Evolutionary conservation across 192 early-diverging fungal genomes (phyloP).

Genomic region (Pilaira anomala): DNA sequence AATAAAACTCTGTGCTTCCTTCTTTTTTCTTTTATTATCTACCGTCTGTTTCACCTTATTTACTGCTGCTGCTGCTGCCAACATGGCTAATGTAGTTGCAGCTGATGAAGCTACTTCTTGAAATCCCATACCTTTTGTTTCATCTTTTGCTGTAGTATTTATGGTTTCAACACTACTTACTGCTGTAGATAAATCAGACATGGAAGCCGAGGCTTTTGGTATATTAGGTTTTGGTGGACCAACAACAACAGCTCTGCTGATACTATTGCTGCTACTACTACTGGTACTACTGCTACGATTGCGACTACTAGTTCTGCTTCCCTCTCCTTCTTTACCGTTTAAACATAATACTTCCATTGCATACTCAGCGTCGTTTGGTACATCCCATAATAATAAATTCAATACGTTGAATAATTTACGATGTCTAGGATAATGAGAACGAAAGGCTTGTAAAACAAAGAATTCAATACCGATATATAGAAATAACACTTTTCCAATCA

Average conservation of each 20-base stretch:
- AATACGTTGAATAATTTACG: slow-evolving; percentile 44
- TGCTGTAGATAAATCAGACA: background rate
- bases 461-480: slow-evolving; percentile 42
- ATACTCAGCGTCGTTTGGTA: slow-evolving; percentile 49
- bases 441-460: slow-evolving; percentile 43
- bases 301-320: no score
- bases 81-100: slow-evolving; percentile 1
- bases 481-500: slow-evolving; percentile 13
- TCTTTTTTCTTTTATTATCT: background rate
- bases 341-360: slow-evolving; percentile 44
- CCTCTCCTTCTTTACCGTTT: slow-evolving; percentile 16
- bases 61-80: slow-evolving; percentile 4
- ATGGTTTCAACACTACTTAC: no score
- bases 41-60: slow-evolving; percentile 7
- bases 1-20: background rate
- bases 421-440: slow-evolving; percentile 46
- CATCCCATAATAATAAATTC: slow-evolving; percentile 48
- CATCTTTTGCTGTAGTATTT: background rate
- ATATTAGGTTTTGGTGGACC: background rate
- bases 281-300: no score
- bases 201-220: background rate
- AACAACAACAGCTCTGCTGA: no score
- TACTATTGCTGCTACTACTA: no score
- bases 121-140: background rate
- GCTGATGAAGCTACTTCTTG: slow-evolving; percentile 2